phyloP scores from a whole-genome alignment of 2,329 filamentous ascomycete genomes.

The Cladosporium sp. region DNA sequence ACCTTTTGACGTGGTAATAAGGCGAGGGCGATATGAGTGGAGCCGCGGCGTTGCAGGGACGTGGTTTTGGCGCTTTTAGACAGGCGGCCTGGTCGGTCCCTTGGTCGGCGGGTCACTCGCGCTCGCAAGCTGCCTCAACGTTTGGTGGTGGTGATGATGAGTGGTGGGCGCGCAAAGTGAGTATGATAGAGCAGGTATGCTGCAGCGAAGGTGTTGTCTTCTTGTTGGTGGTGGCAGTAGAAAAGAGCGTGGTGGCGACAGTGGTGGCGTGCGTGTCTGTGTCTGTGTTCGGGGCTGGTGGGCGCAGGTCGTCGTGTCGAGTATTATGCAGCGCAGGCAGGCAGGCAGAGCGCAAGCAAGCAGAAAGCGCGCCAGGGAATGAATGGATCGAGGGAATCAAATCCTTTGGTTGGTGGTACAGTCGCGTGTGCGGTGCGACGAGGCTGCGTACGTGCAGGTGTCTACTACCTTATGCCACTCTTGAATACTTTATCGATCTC shows the following conservation, averaged over 20 bases:
- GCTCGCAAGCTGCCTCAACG: slow-evolving; percentile 1
- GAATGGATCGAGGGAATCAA: background rate
- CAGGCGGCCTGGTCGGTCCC: background rate
- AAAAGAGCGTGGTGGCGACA: slow-evolving; percentile 1
- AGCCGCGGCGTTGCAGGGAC: slow-evolving; percentile 8
- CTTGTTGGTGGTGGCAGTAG: background rate
- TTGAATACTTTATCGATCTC: background rate
- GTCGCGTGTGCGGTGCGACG: background rate
- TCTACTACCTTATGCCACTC: background rate
- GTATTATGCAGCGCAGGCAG: background rate
- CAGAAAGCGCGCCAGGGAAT: background rate
- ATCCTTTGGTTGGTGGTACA: background rate
- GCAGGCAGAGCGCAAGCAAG: too few relatives aligned
- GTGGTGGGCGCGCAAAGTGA: background rate
- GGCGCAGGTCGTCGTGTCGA: background rate
- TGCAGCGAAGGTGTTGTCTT: background rate
- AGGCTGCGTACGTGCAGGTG: background rate
- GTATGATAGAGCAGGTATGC: background rate
- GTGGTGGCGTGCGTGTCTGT: background rate
- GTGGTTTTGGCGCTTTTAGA: background rate
- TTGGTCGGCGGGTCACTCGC: background rate
- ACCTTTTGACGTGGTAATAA: slow-evolving; percentile 8
- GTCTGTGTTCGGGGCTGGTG: background rate
- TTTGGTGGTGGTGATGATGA: background rate
- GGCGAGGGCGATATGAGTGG: slow-evolving; percentile 10